Conservation (phyloP, 495 filamentous ascomycete genomes). For the Xylaria cubensis region DNA sequence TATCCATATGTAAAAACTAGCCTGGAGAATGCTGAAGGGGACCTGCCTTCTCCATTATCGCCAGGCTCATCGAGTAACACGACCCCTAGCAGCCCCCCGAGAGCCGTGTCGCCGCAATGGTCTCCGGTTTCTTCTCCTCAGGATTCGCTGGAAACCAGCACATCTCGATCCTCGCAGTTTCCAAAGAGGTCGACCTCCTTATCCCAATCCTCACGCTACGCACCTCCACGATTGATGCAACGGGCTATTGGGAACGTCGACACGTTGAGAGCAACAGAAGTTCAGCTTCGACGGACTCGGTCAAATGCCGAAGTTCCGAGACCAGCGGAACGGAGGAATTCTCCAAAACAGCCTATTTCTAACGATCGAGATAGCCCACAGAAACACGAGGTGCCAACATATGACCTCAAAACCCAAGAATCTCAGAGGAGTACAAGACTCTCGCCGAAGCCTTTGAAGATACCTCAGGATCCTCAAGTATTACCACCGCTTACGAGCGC, state of each 20-base stretch:
- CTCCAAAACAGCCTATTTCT: neutral
- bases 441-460: neutral
- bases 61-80: slow-evolving; percentile 3
- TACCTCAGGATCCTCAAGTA: neutral
- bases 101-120: neutral
- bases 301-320: slow-evolving; percentile 24
- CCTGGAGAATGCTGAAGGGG: neutral
- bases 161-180: slow-evolving; percentile 6
- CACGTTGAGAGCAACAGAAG: slow-evolving; percentile 1
- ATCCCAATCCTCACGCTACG: slow-evolving; percentile 22
- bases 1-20: neutral
- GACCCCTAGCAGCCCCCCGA: neutral
- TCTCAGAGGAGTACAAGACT: neutral
- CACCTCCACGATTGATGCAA: neutral
- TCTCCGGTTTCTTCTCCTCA: neutral
- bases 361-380: neutral
- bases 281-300: slow-evolving; percentile 24
- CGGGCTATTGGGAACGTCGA: neutral
- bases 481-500: slow-evolving; percentile 20
- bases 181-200: slow-evolving; percentile 25
- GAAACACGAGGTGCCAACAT: neutral
- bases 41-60: neutral
- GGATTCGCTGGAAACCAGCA: neutral
- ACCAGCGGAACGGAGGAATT: neutral
- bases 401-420: neutral